Evolutionary conservation across 2,329 filamentous ascomycete genomes (phyloP), one percentile per base, ranked within the genome.

Genomic region (Dactylellina sp.): DNA sequence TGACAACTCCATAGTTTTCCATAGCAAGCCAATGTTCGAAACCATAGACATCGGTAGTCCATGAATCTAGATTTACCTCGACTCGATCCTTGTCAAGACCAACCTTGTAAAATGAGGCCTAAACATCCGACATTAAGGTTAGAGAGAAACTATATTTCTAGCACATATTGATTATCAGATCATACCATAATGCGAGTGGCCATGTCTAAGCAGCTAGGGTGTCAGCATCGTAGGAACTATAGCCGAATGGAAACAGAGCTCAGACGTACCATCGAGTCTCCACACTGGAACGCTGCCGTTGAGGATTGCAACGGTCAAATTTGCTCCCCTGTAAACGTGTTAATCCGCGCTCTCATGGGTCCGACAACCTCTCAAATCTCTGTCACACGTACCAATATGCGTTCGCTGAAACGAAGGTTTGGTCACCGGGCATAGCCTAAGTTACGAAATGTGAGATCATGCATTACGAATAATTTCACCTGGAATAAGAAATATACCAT

Each of bases 221-320:
- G 53, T 44, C 18, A 44, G 39, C 11, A 57, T 57, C 53, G 53
- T 44, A 20, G 53, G 53, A 57, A 57, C 53, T 57, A 57, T 57
- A 57, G 39, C 53, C 53, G 53, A 57, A 7, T 28, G 37, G 32
- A 32, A 7, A 11, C 11, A 40, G 53, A 37, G 53, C 18, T 20
- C 47, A 24, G 16, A 66, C 83, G 20, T 62, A 74, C 70, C 70
- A 42, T 85, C 80, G 14, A 85, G 56, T 2, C 84, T 82, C 11
- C 78, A 64, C 49, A 80, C 78, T 1, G 80, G 77, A 3, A 86
- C 77, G 4, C 80, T 84, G 14, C 85, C 83, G 76, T 85, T 86
- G 61, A 82, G 75, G 20, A 89, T 82, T 24, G 87, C 86, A 52
- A 78, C 82, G 60, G 82, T 81, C 14, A 89, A 84, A 72, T 82